Percentiles rank a stretch among this genome's conserved stretches.
Evolutionary conservation across 169 alveolate genomes (phyloP).

Genomic region (Babesia bigemina): DNA sequence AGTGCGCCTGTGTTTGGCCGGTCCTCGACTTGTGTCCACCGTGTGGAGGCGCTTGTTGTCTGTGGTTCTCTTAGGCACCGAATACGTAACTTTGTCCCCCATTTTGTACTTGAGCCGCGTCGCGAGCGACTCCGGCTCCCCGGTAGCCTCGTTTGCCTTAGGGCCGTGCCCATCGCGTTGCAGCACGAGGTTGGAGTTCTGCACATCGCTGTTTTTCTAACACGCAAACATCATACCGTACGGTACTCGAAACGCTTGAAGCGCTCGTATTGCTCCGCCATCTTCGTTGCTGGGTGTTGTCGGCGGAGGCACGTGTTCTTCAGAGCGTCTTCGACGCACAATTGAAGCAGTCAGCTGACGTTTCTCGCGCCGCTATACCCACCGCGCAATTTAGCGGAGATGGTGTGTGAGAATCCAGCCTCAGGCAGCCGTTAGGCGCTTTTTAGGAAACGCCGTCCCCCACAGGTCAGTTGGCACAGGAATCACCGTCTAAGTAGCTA

Average conservation of each 20-base stretch:
- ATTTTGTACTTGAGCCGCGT: constrained; percentile 86
- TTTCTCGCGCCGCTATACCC: neutral
- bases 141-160: constrained; percentile 90
- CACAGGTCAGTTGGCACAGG: neutral
- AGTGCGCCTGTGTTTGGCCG: constrained; percentile 46
- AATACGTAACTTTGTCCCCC: constrained; percentile 91
- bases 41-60: constrained; percentile 38
- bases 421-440: neutral
- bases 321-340: constrained; percentile 1
- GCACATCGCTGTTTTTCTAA: neutral
- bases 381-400: neutral
- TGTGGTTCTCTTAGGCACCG: constrained; percentile 43
- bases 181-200: constrained; percentile 87
- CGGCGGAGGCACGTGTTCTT: neutral
- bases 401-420: neutral
- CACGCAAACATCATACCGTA: constrained; percentile 37
- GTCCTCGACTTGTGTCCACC: constrained; percentile 26
- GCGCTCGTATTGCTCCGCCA: constrained; percentile 92
- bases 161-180: constrained; percentile 86
- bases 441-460: neutral
- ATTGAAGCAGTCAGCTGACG: neutral
- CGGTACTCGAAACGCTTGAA: constrained; percentile 91
- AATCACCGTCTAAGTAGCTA: too few relatives aligned
- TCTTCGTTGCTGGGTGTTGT: constrained; percentile 39
- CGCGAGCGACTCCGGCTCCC: constrained; percentile 95